These are phyloP conservation scores for Yamadazyma siamensis DNA, from an alignment of 1,139 yeast genomes.

Conservation along the genomic window DNA sequence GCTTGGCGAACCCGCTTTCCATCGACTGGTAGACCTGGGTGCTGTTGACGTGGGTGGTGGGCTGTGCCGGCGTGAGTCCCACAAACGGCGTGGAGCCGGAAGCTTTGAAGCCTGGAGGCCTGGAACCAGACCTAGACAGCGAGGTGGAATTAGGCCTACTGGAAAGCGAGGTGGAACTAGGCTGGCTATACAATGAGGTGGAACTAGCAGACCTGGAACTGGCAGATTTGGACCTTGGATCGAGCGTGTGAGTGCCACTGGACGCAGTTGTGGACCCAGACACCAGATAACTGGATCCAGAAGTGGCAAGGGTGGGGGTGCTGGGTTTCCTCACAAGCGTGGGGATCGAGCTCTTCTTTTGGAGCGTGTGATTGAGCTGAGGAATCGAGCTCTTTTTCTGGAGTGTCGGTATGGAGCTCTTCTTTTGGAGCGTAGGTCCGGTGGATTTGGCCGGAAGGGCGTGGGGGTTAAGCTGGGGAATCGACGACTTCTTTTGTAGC, in stretches of 20 bases:
- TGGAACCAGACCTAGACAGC: neutral
- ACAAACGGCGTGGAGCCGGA: no score
- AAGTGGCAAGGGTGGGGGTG: neutral
- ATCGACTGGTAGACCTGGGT: neutral
- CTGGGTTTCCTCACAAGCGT: constrained; percentile 12
- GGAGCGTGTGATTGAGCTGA: constrained; percentile 11
- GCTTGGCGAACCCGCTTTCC: constrained; percentile 27
- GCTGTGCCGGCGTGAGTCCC: no score
- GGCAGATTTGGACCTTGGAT: neutral
- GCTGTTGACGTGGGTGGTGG: constrained; percentile 1
- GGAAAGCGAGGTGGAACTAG: constrained; percentile 6
- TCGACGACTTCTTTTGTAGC: constrained; percentile 15
- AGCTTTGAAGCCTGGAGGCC: no score
- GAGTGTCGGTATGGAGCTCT: constrained; percentile 9
- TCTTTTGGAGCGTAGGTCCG: constrained; percentile 8
- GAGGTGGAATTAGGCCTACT: neutral
- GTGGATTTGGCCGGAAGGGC: constrained; percentile 5
- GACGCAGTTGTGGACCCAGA: neutral
- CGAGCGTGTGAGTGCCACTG: neutral
- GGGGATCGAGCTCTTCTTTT: constrained; percentile 14
- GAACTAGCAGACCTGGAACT: neutral
- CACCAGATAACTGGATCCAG: neutral
- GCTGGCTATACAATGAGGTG: constrained; percentile 1
- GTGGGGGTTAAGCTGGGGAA: constrained; percentile 7
- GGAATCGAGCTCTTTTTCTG: constrained; percentile 13